Percentiles rank a stretch among this genome's conserved stretches.
Evolutionary conservation across 2,329 filamentous ascomycete genomes (phyloP).

Genomic region (Fusarium sp.): DNA sequence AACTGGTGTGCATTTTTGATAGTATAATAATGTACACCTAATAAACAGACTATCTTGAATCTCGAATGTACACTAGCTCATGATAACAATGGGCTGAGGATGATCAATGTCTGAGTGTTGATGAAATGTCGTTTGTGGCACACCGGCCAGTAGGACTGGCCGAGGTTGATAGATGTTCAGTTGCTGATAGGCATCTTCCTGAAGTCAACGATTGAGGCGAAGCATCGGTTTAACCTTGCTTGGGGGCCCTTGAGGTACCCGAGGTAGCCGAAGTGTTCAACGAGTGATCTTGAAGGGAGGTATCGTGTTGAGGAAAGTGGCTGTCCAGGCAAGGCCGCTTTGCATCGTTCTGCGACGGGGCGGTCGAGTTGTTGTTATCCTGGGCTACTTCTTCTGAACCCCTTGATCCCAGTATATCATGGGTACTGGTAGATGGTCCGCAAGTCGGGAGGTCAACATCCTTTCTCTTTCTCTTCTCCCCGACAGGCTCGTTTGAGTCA

Average conservation of each 20-base stretch:
- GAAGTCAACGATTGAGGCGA: neutral
- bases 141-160: no score
- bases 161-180: neutral
- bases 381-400: neutral
- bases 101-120: neutral
- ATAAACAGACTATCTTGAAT: neutral
- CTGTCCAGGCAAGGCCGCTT: neutral
- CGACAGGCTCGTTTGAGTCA: neutral
- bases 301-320: neutral
- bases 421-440: neutral
- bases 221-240: neutral
- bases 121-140: neutral
- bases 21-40: neutral
- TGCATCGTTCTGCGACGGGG: neutral
- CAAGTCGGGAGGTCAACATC: neutral
- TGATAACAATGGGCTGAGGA: neutral
- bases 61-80: neutral
- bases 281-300: no score
- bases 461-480: neutral
- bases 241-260: no score
- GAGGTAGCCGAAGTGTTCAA: no score
- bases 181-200: neutral
- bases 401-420: neutral
- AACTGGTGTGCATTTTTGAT: neutral
- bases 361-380: neutral